Evolutionary conservation across 495 filamentous ascomycete genomes (phyloP).

Genomic region (Hypoxylon trugodes): DNA sequence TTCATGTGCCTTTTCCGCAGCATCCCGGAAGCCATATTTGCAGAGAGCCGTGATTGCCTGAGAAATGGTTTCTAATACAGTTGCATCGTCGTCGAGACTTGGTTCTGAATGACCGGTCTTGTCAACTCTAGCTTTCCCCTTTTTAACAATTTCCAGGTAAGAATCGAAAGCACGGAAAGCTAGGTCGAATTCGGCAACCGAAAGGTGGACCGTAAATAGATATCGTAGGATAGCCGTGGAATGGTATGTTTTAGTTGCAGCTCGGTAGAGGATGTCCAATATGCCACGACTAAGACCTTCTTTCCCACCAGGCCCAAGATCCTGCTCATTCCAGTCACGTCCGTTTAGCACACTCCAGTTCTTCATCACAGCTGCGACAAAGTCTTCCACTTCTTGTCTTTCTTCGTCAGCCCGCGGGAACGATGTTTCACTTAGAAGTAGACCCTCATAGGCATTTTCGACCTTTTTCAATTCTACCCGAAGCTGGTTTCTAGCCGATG

Average conservation of each 20-base stretch:
- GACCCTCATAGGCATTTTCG: constrained; percentile 75
- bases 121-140: constrained; percentile 78
- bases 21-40: constrained; percentile 74
- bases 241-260: constrained; percentile 91
- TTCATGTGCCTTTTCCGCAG: constrained; percentile 78
- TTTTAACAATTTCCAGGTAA: constrained; percentile 84
- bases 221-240: constrained; percentile 86
- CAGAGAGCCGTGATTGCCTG: constrained; percentile 84
- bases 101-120: constrained; percentile 77
- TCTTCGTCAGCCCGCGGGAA: constrained; percentile 84
- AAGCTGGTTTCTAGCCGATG: constrained; percentile 69
- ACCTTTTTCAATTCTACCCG: constrained; percentile 76
- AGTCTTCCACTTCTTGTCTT: constrained; percentile 79
- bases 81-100: constrained; percentile 79
- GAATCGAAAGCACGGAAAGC: constrained; percentile 88
- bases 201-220: constrained; percentile 85
- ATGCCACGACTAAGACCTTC: constrained; percentile 73
- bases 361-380: constrained; percentile 77
- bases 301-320: constrained; percentile 81
- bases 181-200: constrained; percentile 86
- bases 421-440: constrained; percentile 73
- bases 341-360: constrained; percentile 88
- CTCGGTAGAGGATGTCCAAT: constrained; percentile 85
- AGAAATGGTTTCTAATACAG: constrained; percentile 75
- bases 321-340: constrained; percentile 75